Evolutionary conservation across 2,329 filamentous ascomycete species (phyloP).

Genomic region (Nothophoma quercina): DNA sequence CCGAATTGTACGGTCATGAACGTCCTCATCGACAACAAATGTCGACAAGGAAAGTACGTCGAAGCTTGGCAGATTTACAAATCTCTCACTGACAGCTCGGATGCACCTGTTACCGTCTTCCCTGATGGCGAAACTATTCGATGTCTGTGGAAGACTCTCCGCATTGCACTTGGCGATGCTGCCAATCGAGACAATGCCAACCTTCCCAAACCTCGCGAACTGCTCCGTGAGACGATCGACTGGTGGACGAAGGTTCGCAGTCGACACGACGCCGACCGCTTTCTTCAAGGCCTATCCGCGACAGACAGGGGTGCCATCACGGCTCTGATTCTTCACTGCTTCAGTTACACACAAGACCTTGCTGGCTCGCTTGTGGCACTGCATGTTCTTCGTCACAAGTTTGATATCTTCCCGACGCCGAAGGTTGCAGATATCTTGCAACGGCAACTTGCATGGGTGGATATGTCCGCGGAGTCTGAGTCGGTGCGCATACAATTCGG

Average conservation of each 20-base stretch:
- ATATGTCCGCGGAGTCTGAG: conserved; percentile 20
- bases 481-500: conserved; percentile 25
- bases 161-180: conserved; percentile 36
- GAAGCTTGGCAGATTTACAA: conserved; percentile 42
- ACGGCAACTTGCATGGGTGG: conserved; percentile 40
- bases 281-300: conserved; percentile 35
- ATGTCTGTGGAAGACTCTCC: conserved; percentile 44
- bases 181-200: conserved; percentile 22
- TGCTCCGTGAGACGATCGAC: conserved; percentile 39
- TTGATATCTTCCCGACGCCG: conserved; percentile 38
- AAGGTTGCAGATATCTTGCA: conserved; percentile 32
- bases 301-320: conserved; percentile 33
- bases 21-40: conserved; percentile 40
- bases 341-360: conserved; percentile 43
- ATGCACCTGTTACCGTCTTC: conserved; percentile 30
- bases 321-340: conserved; percentile 45
- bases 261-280: conserved; percentile 38
- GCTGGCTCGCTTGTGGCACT: conserved; percentile 46
- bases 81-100: conserved; percentile 31
- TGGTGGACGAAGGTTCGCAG: conserved; percentile 39
- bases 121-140: conserved; percentile 41
- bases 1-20: conserved; percentile 44
- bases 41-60: conserved; percentile 37
- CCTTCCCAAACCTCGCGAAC: conserved; percentile 42
- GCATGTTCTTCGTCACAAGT: conserved; percentile 35